Conservation (phyloP, 768 basidiomycete species). For the Auriculariales sp. region DNA sequence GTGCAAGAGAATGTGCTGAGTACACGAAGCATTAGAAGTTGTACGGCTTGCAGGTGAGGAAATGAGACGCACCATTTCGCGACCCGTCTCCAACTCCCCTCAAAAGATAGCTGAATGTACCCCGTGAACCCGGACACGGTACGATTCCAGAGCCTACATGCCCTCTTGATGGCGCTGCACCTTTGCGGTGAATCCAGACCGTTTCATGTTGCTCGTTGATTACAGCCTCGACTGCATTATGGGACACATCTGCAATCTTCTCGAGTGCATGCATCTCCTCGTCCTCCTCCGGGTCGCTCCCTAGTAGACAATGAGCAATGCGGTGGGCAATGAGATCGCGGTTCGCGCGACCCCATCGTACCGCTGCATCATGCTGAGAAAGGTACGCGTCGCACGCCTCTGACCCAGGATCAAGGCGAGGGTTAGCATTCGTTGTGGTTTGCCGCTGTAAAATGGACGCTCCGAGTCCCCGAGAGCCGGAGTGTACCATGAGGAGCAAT, state of each 20-base stretch:
- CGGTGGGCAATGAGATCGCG: conserved; percentile 24
- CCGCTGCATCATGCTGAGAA: conserved; percentile 21
- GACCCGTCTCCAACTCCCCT: conserved; percentile 21
- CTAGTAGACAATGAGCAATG: conserved; percentile 18
- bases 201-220: conserved; percentile 4
- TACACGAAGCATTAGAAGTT: background rate
- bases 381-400: conserved; percentile 18
- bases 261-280: conserved; percentile 7
- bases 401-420: conserved; percentile 19
- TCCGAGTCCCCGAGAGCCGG: conserved; percentile 24
- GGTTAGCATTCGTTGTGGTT: conserved; percentile 19
- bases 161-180: conserved; percentile 18
- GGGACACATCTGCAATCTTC: conserved; percentile 23
- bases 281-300: background rate
- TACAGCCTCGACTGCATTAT: conserved; percentile 16
- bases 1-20: conserved; percentile 22
- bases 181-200: conserved; percentile 26
- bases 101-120: conserved; percentile 22
- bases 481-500: conserved; percentile 22
- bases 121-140: conserved; percentile 26
- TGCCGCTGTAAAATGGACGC: conserved; percentile 17
- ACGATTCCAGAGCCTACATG: conserved; percentile 17
- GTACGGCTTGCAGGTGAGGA: no score
- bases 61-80: conserved; percentile 15
- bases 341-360: conserved; percentile 24